Percentiles rank a stretch among this genome's conserved stretches.
Conservation (phyloP, 768 basidiomycete species). For the Collybia sordida region DNA sequence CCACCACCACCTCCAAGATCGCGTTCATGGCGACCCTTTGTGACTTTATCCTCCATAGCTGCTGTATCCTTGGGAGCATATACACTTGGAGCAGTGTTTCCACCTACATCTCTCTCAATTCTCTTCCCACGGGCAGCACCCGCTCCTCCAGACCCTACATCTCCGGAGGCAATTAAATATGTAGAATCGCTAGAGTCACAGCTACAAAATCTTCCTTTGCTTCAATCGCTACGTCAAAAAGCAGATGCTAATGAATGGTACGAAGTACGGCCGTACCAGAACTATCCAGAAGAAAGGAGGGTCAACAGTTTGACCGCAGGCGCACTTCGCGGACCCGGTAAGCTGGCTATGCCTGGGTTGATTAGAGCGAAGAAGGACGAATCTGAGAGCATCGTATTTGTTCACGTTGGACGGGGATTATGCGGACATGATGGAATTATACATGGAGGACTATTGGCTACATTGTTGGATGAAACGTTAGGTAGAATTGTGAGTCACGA, state of each 20-base stretch:
- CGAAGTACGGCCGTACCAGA: slow-evolving; percentile 71
- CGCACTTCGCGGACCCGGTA: slow-evolving; percentile 84
- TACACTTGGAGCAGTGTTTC: slow-evolving; percentile 67
- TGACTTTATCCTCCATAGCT: slow-evolving; percentile 27
- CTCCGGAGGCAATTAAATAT: slow-evolving; percentile 57
- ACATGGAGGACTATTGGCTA: slow-evolving; percentile 91
- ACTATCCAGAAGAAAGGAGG: slow-evolving; percentile 67
- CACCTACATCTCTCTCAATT: slow-evolving; percentile 62
- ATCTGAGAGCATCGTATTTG: slow-evolving; percentile 62
- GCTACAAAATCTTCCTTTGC: slow-evolving; percentile 60
- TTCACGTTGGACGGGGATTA: slow-evolving; percentile 83
- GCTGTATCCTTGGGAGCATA: slow-evolving; percentile 40
- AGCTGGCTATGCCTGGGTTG: slow-evolving; percentile 77
- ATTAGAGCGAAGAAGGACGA: slow-evolving; percentile 77
- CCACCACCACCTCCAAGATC: slow-evolving; percentile 9
- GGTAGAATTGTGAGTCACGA: slow-evolving; percentile 64
- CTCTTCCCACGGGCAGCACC: slow-evolving; percentile 80
- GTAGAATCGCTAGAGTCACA: slow-evolving; percentile 61
- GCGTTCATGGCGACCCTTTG: slow-evolving; percentile 23
- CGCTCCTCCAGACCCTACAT: slow-evolving; percentile 58
- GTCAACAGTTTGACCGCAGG: slow-evolving; percentile 87
- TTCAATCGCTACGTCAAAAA: slow-evolving; percentile 59
- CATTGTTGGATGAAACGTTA: slow-evolving; percentile 83
- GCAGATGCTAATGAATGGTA: slow-evolving; percentile 66
- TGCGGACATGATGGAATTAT: slow-evolving; percentile 96